Evolutionary conservation across 805 yeast genomes (phyloP), one percentile per base, ranked within the genome.

Genomic region (Scheffersomyces coipomensis): DNA sequence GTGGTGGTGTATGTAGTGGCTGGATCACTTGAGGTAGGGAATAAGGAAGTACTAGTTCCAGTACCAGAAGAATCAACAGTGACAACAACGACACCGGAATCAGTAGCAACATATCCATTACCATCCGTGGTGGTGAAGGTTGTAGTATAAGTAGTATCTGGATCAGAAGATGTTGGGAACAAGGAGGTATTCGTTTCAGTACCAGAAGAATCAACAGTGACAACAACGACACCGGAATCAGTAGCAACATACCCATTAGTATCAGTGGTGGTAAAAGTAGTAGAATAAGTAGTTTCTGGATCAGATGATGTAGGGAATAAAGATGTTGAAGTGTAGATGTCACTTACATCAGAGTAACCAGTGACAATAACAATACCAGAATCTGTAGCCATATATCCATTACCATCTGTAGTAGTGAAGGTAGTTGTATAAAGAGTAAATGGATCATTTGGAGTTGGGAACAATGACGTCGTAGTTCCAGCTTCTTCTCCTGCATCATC

Each of bases 301-400:
- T 27, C 30, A 27, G 13, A 12, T 4, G 17, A 11, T 15, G 36
- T 32, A 5, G 35, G 35, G 35, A 32, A 32, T 5, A 25, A 22
- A 13, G 24, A 25, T 11, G 34, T 29, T 7, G 17, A 29, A 23
- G 34, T 27, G n/a, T n/a, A n/a, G 37, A 9, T 16, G 11, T 31
- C 17, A 5, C 32, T 22, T 18, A 44, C 48, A 22, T 32, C 36
- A 13, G 44, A 16, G 30, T 44, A 40, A 11, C 48, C 38, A 11
- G 48, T 40, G 6, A 45, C 44, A 39, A 44, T 37, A 34, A 40
- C 43, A 9, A 32, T 38, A 16, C 38, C 49, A n/a, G 46, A 37
- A 11, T 33, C 38, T 34, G 45, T 45, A 1, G 37, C 18, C 17
- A 35, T 26, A 13, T 15, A 15, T 22, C 47, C 45, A 34, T 32